phyloP scores from a whole-genome alignment of 371 early-diverging fungal genomes.

The Syncephalastrum monosporum region DNA sequence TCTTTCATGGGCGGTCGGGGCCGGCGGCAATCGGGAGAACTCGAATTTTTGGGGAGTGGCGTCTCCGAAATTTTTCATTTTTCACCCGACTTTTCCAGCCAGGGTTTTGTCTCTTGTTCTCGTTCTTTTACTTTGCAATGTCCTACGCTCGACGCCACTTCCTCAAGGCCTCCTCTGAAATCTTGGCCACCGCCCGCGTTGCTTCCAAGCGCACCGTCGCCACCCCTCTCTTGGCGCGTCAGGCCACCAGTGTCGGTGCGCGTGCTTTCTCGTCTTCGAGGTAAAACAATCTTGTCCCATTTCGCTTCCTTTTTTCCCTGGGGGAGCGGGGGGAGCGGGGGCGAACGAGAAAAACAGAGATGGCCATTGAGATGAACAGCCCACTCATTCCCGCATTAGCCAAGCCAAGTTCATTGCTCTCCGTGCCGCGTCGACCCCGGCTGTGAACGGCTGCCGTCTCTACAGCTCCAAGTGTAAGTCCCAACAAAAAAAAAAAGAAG shows the following conservation, averaged over 20 bases:
- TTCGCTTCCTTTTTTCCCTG: background rate
- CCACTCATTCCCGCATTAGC: constrained; percentile 15
- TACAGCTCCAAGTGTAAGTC: constrained; percentile 68
- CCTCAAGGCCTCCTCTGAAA: constrained; percentile 32
- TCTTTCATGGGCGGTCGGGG: too few species aligned
- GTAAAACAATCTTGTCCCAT: constrained; percentile 18
- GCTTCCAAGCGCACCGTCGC: constrained; percentile 21
- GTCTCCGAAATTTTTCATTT: too few species aligned
- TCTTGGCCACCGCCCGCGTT: constrained; percentile 39
- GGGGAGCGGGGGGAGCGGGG: background rate
- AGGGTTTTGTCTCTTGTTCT: constrained; percentile 10
- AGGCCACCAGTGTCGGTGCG: constrained; percentile 17
- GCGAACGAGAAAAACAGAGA: too few species aligned
- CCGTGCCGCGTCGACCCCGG: constrained; percentile 38
- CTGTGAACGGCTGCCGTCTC: constrained; percentile 35
- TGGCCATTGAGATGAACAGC: too few species aligned
- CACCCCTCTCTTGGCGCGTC: constrained; percentile 35
- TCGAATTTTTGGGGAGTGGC: too few species aligned
- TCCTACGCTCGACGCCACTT: constrained; percentile 49
- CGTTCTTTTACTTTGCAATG: constrained; percentile 14
- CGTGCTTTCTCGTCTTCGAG: constrained; percentile 39
- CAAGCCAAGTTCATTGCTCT: constrained; percentile 47
- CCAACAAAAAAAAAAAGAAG: too few species aligned
- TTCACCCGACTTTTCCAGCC: constrained; percentile 10
- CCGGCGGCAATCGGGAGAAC: too few species aligned